Conservation (phyloP, 2,329 filamentous ascomycete species). For the Hypoxylon sp. region DNA sequence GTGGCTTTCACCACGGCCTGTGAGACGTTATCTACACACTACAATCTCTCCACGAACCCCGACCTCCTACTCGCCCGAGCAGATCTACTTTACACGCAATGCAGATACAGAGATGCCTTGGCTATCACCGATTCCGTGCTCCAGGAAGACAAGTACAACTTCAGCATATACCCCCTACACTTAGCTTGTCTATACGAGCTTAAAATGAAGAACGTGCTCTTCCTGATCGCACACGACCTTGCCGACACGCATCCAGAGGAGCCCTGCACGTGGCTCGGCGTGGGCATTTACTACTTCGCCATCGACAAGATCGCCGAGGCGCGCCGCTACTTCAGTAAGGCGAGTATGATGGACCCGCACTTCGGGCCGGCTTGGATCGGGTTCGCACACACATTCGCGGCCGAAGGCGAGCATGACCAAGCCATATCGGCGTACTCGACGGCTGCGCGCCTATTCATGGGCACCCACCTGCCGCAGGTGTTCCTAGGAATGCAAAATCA, state of each 20-base stretch:
- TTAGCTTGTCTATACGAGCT: conserved; percentile 93
- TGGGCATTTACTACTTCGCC: conserved; percentile 93
- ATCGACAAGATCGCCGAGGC: conserved; percentile 94
- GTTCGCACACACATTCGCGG: conserved; percentile 97
- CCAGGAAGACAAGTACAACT: conserved; percentile 88
- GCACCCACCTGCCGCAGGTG: conserved; percentile 93
- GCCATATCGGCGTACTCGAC: conserved; percentile 98
- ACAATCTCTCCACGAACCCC: conserved; percentile 86
- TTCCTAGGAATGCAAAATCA: conserved; percentile 99
- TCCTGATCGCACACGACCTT: conserved; percentile 91
- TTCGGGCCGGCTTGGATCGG: conserved; percentile 99
- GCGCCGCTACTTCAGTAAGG: conserved; percentile 95
- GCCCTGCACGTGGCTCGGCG: conserved; percentile 92
- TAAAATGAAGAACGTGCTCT: conserved; percentile 87
- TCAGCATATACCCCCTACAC: conserved; percentile 89
- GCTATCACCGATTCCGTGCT: conserved; percentile 87
- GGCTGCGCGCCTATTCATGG: conserved; percentile 93
- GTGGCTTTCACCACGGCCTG: conserved; percentile 86
- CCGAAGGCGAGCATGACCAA: conserved; percentile 97
- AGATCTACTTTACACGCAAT: conserved; percentile 94
- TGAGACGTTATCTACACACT: conserved; percentile 93
- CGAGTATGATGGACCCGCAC: conserved; percentile 96
- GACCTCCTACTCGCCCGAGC: conserved; percentile 92
- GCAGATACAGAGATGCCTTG: conserved; percentile 90
- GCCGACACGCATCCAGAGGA: conserved; percentile 93